Conservation (phyloP, 352 stramenopile species). For the Achlya hypogyna region DNA sequence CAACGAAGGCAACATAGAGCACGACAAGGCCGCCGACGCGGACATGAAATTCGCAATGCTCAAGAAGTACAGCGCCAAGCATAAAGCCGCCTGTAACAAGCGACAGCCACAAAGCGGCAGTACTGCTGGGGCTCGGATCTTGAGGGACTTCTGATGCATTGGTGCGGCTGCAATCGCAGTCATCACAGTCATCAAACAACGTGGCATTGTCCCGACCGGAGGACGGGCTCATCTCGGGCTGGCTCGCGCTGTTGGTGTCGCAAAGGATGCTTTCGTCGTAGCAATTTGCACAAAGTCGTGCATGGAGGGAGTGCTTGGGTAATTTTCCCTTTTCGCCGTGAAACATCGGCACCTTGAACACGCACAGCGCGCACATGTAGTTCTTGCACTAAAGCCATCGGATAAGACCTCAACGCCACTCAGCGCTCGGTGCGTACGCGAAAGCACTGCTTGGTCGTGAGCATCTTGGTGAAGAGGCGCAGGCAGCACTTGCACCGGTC, state of each 20-base stretch:
- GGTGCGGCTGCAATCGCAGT: not conserved
- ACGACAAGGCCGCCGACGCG: constrained; percentile 34
- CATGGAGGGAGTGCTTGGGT: constrained; percentile 14
- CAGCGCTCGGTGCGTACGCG: not conserved
- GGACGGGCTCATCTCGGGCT: constrained; percentile 2
- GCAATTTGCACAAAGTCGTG: constrained; percentile 8
- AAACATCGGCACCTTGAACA: constrained; percentile 18
- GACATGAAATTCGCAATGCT: constrained; percentile 36
- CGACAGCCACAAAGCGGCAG: constrained; percentile 38
- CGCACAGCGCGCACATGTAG: constrained; percentile 11
- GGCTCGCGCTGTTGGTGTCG: not conserved
- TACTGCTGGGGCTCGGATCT: not conserved
- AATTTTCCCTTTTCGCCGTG: constrained; percentile 16
- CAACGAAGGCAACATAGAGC: constrained; percentile 44
- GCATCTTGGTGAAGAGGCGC: constrained; percentile 11
- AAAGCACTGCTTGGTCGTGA: constrained; percentile 15
- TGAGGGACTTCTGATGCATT: not conserved
- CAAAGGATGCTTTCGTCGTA: constrained; percentile 17
- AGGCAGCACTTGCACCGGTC: constrained; percentile 15
- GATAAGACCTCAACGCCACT: too few relatives aligned
- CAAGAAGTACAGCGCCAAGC: constrained; percentile 33
- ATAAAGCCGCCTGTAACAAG: constrained; percentile 41
- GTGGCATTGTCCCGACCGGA: not conserved
- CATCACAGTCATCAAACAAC: not conserved
- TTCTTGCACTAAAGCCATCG: constrained; percentile 14